Percentiles rank a stretch among this genome's conserved stretches.
Evolutionary conservation across 176 grass and related monocot species (phyloP).

Genomic region (Juncus effusus): DNA sequence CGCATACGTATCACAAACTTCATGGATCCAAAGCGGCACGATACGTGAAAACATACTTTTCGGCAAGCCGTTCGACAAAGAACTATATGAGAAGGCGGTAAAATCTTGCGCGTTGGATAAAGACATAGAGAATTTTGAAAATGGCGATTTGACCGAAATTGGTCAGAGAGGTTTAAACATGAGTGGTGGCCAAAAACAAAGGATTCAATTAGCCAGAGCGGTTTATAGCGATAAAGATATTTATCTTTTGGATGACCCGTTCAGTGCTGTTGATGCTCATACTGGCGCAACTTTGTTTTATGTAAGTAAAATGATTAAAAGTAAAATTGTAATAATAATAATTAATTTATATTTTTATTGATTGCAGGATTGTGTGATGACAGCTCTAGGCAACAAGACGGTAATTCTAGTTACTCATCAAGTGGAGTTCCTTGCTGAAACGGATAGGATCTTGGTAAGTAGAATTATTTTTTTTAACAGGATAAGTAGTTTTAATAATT

Average conservation of each 20-base stretch:
- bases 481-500: background rate
- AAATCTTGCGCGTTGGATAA: conserved; percentile 76
- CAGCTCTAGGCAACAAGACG: conserved; percentile 78
- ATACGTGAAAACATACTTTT: conserved; percentile 90
- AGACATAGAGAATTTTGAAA: conserved; percentile 71
- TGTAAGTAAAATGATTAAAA: conserved; percentile 39
- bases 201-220: conserved; percentile 91
- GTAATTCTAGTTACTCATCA: conserved; percentile 93
- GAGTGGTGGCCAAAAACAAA: conserved; percentile 97
- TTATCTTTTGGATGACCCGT: conserved; percentile 87
- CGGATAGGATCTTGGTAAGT: conserved; percentile 66
- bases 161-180: conserved; percentile 96
- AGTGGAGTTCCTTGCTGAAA: conserved; percentile 74
- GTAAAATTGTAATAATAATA: background rate
- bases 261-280: conserved; percentile 88
- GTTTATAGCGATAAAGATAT: conserved; percentile 79
- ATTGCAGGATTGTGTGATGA: conserved; percentile 88
- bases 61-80: conserved; percentile 56
- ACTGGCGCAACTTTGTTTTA: conserved; percentile 80
- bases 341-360: background rate
- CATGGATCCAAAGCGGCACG: conserved; percentile 93
- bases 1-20: conserved; percentile 82
- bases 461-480: background rate
- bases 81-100: conserved; percentile 57
- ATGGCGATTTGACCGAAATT: conserved; percentile 85